Evolutionary conservation across 345 rosid genomes (phyloP).

Genomic region (Diplotaxis tenuifolia): DNA sequence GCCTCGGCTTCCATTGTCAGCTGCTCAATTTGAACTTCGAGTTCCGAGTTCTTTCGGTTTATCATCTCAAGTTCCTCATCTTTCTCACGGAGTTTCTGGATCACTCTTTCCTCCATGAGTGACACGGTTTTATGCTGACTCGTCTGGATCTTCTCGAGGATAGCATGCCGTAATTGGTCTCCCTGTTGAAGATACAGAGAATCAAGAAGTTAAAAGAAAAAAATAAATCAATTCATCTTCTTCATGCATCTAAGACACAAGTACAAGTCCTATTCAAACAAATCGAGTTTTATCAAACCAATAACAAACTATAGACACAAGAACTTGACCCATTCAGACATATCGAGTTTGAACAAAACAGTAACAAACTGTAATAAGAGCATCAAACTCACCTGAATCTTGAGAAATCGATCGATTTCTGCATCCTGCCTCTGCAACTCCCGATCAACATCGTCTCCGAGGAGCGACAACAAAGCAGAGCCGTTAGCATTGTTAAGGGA

Average conservation of each 20-base stretch:
- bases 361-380: background rate
- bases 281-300: background rate
- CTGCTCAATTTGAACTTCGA: slow-evolving; percentile 71
- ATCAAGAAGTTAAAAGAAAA: background rate
- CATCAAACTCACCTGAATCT: slow-evolving; percentile 54
- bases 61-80: slow-evolving; percentile 69
- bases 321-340: background rate
- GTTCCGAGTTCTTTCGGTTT: slow-evolving; percentile 70
- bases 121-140: slow-evolving; percentile 60
- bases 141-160: slow-evolving; percentile 62
- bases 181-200: slow-evolving; percentile 39
- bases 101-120: slow-evolving; percentile 54
- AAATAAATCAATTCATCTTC: background rate
- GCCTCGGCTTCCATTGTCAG: slow-evolving; percentile 64
- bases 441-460: slow-evolving; percentile 61
- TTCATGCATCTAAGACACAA: background rate
- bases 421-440: slow-evolving; percentile 67
- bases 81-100: slow-evolving; percentile 64
- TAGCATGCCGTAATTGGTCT: slow-evolving; percentile 53
- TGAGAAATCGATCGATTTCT: slow-evolving; percentile 72
- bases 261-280: background rate
- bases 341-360: background rate
- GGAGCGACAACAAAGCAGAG: slow-evolving; percentile 57
- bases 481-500: slow-evolving; percentile 68
- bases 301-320: background rate